Evolutionary conservation across 805 yeast species (phyloP), one percentile per base, ranked within the genome.

Genomic region (Clavispora santaluciae): DNA sequence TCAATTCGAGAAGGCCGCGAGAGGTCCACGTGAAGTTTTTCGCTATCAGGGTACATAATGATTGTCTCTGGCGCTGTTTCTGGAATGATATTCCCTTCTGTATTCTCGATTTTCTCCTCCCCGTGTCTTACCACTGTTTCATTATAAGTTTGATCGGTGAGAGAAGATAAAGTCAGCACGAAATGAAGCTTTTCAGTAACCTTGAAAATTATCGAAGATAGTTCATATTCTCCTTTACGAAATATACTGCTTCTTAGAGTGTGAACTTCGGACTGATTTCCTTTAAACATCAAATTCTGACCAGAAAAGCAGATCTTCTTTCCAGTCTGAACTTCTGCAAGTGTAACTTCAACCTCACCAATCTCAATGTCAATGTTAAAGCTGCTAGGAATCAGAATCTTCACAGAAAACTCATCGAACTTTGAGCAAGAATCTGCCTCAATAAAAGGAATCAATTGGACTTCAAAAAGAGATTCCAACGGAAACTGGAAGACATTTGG

Each of bases 321-420:
- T 5, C 36, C 26, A 8, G n/a, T 33, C 13, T 6, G 12, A 15
- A 33, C 25, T 2, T 21, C 26, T 4, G 40, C 33, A 20, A 70
- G 39, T 4, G 44, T 46, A 5, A 68, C 38, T 2, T 34, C 43
- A 0, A 68, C 38, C 3, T 48, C 39, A 17, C 49, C 53, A 35
- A 63, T 51, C 5, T 51, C 31, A 34, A 64, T 43, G 6, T 46
- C 42, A 17, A 57, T 49, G 3, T 53, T 60, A 36, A 56, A 65
- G 0, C 51, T 45, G 40, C 71, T 71, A 3, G 44, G 42, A 6
- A 76, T 30, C 1, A 48, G 43, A 4, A 76, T 43, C 8, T 57
- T 61, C 2, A 79, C 43, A 28, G 46, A 61, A 39, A 76, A 69
- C 6, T 45, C 51, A 49, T 76, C 76, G 5, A 26, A 6, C 16